Conservation (phyloP, 1,284 basidiomycete species). For the Inonotus hispidus region DNA sequence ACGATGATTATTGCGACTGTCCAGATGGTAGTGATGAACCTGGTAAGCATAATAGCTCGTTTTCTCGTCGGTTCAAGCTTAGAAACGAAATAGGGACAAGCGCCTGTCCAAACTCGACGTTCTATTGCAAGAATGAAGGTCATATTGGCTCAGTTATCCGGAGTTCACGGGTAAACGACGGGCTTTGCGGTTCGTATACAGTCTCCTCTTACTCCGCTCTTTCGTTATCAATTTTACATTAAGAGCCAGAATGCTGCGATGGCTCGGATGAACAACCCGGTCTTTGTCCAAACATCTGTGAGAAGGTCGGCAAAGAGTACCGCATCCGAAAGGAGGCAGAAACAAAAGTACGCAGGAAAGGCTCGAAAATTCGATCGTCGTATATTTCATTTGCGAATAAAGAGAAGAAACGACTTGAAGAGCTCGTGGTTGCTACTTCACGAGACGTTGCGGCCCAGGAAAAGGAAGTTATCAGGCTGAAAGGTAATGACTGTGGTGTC, state of each 20-base stretch:
- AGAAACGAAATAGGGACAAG: constrained; percentile 56
- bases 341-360: constrained; percentile 76
- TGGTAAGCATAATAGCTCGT: constrained; percentile 37
- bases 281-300: constrained; percentile 77
- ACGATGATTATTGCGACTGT: constrained; percentile 96
- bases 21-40: constrained; percentile 92
- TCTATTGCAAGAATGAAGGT: constrained; percentile 88
- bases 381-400: constrained; percentile 86
- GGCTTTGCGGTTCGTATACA: constrained; percentile 75
- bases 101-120: constrained; percentile 73
- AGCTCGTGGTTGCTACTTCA: constrained; percentile 44
- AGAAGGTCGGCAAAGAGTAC: constrained; percentile 68
- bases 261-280: constrained; percentile 90
- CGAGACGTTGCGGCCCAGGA: constrained; percentile 58
- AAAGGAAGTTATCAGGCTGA: constrained; percentile 63
- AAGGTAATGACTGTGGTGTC: constrained; percentile 38
- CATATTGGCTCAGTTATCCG: constrained; percentile 80
- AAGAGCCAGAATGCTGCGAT: constrained; percentile 94
- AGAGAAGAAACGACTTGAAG: constrained; percentile 79
- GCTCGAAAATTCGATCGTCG: constrained; percentile 84
- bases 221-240: neutral
- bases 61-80: neutral
- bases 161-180: constrained; percentile 88
- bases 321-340: constrained; percentile 63
- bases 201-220: neutral